Evolutionary conservation across 768 basidiomycete genomes (phyloP), one percentile per base, ranked within the genome.

Genomic region (Tephrocybe sp.): DNA sequence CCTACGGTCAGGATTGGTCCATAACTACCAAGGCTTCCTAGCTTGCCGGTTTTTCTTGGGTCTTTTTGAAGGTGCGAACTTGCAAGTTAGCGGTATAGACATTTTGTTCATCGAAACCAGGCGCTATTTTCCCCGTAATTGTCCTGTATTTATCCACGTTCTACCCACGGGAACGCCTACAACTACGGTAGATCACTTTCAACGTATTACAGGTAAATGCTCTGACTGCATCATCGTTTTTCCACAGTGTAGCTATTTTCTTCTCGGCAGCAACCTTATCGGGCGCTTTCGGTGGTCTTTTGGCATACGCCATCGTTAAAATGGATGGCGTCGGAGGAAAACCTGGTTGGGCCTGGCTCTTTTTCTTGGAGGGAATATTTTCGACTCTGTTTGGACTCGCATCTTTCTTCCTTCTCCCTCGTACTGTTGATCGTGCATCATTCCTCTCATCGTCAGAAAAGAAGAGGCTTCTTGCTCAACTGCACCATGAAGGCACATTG

Each of bases 221-320:
- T n/a, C 9, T 9, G 34, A 35, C 6, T 15, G 11, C 9, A 35
- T 35, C 34, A 35, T 35, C n/a, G 12, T 30, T 5, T 35, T 11
- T 35, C 15, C 15, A 5, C 34, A 35, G 75, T 7, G 76, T 82
- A 21, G 82, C 86, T 0, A 60, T 89, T 22, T 89, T 89, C 68
- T 89, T 88, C 69, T 81, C 82, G 0, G 86, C 89, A 2, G 89
- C 89, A 0, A 89, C 87, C 2, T 78, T 88, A 0, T 83, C 87
- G 2, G 91, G 89, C n/a, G 88, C 89, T 16, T 91, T 91, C 55
- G 86, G 86, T 44, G 87, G 87, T 43, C 69, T 89, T n/a, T 78
- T 89, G n/a, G 34, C 34, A 11, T 35, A 7, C n/a, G 87, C 76
- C 0, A 88, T 89, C 37, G 79, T 83, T 6, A 83, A 86, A 8